Percentiles rank a stretch among this genome's conserved stretches.
These are phyloP conservation scores for Petrea volubilis DNA, from an alignment of 257 asterid genomes.

Conservation along the genomic window DNA sequence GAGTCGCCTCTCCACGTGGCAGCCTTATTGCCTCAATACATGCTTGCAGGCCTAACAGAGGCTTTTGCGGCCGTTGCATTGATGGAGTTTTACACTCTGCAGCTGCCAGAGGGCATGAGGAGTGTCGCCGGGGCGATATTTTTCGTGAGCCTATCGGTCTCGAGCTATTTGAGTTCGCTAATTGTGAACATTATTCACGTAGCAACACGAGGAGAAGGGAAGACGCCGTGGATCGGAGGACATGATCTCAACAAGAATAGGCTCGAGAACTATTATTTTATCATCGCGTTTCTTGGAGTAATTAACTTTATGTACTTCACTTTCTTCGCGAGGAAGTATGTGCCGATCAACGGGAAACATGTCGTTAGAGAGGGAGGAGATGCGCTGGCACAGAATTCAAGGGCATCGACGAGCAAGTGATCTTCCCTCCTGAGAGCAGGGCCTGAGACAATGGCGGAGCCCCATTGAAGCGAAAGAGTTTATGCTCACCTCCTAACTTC, in stretches of 20 bases:
- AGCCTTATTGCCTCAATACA: constrained; percentile 59
- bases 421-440: neutral
- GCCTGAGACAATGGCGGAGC: too few relatives aligned
- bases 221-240: constrained; percentile 62
- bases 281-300: constrained; percentile 48
- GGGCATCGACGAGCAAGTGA: neutral
- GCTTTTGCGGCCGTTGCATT: constrained; percentile 63
- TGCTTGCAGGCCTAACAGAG: constrained; percentile 66
- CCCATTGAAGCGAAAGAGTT: too few relatives aligned
- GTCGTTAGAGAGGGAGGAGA: neutral
- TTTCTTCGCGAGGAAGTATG: constrained; percentile 51
- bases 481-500: too few relatives aligned
- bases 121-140: constrained; percentile 68
- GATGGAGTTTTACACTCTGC: constrained; percentile 64
- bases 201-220: constrained; percentile 33
- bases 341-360: neutral
- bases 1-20: constrained; percentile 53
- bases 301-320: constrained; percentile 53
- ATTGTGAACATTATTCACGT: constrained; percentile 47
- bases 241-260: constrained; percentile 59
- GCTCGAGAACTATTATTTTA: constrained; percentile 64
- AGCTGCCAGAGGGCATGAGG: constrained; percentile 66
- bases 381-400: neutral
- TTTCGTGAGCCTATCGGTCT: constrained; percentile 55
- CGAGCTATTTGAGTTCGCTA: constrained; percentile 60